Percentiles rank a stretch among this genome's conserved stretches.
Evolutionary conservation across 257 asterid genomes (phyloP).

Genomic region (Solanum sparsipilum): DNA sequence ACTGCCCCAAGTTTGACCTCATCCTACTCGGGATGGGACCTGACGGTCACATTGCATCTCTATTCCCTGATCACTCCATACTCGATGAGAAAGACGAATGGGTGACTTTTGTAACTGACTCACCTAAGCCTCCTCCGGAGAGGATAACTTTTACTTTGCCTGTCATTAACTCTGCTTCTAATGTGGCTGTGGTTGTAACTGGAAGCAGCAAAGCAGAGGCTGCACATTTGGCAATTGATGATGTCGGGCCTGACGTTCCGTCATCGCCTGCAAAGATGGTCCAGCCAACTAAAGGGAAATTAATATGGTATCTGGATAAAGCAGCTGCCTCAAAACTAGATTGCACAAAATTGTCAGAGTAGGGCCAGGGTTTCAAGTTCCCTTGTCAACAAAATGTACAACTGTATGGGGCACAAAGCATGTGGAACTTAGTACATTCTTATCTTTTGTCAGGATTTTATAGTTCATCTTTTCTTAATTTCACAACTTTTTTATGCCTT

Average conservation of each 20-base stretch:
- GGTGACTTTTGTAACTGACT: conserved; percentile 54
- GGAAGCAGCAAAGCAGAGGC: conserved; percentile 44
- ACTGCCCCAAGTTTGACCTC: conserved; percentile 58
- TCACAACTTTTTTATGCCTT: not conserved
- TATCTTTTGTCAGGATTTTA: not conserved
- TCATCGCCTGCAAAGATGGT: conserved; percentile 58
- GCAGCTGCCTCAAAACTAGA: conserved; percentile 67
- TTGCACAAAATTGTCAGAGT: conserved; percentile 26
- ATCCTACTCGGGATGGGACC: conserved; percentile 57
- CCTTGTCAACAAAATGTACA: not conserved
- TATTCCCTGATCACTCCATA: conserved; percentile 33
- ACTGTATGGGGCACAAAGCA: not conserved
- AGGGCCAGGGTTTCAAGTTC: conserved; percentile 1
- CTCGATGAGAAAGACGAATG: conserved; percentile 40
- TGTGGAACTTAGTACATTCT: not conserved
- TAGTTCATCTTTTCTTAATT: not conserved
- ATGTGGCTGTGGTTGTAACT: conserved; percentile 38
- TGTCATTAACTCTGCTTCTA: conserved; percentile 52
- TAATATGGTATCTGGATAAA: conserved; percentile 75
- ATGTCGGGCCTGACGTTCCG: conserved; percentile 19
- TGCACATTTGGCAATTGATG: conserved; percentile 39
- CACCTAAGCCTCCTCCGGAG: conserved; percentile 65
- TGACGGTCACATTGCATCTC: conserved; percentile 53
- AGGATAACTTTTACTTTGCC: conserved; percentile 58
- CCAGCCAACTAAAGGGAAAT: conserved; percentile 47